phyloP scores from a whole-genome alignment of 495 filamentous ascomycete genomes.

The Penicillium diatomitis region DNA sequence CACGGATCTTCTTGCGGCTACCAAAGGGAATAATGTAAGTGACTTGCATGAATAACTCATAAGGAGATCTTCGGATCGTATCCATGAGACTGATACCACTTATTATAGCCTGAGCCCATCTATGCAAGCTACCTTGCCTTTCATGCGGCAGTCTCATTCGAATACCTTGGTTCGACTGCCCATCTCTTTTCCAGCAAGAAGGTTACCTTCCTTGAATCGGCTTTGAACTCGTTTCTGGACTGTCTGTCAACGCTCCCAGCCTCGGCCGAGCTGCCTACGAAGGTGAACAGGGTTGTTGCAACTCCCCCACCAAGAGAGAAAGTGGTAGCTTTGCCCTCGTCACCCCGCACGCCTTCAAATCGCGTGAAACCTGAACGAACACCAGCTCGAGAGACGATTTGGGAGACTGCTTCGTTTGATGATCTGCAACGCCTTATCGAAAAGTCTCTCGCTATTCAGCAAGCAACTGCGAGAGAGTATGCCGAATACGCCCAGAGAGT shows the following conservation, averaged over 20 bases:
- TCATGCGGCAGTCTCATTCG: conserved; percentile 37
- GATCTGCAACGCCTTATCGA: neutral
- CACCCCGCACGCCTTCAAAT: too few species aligned
- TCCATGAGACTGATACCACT: neutral
- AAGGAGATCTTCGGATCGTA: neutral
- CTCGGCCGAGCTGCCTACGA: conserved; percentile 2
- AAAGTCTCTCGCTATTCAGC: too few species aligned
- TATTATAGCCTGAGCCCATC: conserved; percentile 28
- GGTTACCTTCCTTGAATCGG: conserved; percentile 23
- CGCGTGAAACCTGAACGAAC: too few species aligned
- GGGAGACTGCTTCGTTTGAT: neutral
- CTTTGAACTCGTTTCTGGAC: conserved; percentile 22
- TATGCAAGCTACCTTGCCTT: conserved; percentile 34
- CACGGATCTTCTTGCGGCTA: conserved; percentile 18
- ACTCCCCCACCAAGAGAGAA: neutral
- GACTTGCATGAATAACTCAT: neutral
- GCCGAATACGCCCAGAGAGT: too few species aligned
- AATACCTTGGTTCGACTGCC: conserved; percentile 30
- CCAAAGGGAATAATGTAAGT: conserved; percentile 22
- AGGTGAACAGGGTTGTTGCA: neutral
- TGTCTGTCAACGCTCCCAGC: conserved; percentile 16
- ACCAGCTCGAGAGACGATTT: too few species aligned
- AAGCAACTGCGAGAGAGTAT: too few species aligned
- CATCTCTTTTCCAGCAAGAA: conserved; percentile 37
- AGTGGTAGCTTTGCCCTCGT: neutral